Evolutionary conservation across 768 basidiomycete species (phyloP).

Genomic region (Mrakia blollopis): DNA sequence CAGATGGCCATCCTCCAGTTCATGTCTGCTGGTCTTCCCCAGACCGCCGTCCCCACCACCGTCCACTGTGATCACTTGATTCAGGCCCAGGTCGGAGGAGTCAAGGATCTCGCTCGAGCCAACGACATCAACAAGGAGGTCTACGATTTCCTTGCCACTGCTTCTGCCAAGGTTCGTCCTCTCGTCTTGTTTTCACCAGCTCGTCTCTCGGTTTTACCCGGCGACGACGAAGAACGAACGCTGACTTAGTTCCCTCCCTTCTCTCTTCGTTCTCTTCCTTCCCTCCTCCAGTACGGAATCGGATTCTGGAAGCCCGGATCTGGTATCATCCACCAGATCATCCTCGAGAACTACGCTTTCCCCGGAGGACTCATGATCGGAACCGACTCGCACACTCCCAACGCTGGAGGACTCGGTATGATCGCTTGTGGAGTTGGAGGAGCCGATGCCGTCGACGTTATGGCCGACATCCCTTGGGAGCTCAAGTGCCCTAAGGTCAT

Average conservation of each 20-base stretch:
- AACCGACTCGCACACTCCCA: conserved; percentile 98
- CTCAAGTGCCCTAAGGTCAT: conserved; percentile 99
- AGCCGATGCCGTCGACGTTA: conserved; percentile 98
- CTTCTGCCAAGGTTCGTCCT: conserved; percentile 72
- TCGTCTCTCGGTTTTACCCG: conserved; percentile 15
- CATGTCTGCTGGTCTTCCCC: conserved; percentile 99
- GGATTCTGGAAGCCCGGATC: conserved; percentile 99
- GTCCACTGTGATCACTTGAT: conserved; percentile 99
- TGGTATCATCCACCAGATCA: conserved; percentile 98
- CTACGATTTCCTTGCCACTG: conserved; percentile 97
- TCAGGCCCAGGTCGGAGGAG: conserved; percentile 91
- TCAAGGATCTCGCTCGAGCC: conserved; percentile 86
- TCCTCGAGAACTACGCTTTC: conserved; percentile 99
- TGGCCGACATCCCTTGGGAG: conserved; percentile 98
- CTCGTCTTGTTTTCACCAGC: neutral
- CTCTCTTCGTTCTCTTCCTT: neutral
- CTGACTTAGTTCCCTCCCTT: conserved; percentile 5
- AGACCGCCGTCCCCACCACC: conserved; percentile 93
- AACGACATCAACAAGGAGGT: conserved; percentile 95
- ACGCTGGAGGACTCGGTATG: conserved; percentile 99
- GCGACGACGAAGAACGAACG: neutral
- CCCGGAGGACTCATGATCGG: conserved; percentile 99
- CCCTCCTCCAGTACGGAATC: conserved; percentile 70
- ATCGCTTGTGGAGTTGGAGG: conserved; percentile 86
- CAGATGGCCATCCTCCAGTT: conserved; percentile 99